phyloP scores from a whole-genome alignment of 345 rosid genomes.

The Acer campestre region DNA sequence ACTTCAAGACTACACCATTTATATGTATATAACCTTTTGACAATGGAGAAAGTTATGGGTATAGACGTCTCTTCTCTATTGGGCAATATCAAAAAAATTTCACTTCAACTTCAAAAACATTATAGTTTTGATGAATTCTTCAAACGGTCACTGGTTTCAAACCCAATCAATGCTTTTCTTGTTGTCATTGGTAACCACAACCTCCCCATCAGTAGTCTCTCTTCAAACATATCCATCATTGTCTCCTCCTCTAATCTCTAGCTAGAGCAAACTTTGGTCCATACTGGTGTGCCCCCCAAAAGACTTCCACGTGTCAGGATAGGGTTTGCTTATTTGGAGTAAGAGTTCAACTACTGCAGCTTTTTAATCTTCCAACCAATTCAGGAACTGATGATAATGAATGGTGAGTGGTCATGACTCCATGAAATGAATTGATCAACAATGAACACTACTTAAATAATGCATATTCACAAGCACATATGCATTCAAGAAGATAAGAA shows the following conservation, averaged over 20 bases:
- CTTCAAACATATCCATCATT: background rate
- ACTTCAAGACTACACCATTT: conserved; percentile 10
- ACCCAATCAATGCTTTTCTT: conserved; percentile 12
- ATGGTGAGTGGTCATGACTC: background rate
- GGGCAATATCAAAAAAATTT: background rate
- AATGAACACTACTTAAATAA: background rate
- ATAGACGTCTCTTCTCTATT: background rate
- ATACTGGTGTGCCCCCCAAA: background rate
- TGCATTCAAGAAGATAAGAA: background rate
- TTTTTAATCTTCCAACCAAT: background rate
- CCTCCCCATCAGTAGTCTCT: no score
- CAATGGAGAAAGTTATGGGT: background rate
- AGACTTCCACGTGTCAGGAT: background rate
- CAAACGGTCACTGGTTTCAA: background rate
- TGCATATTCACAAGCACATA: background rate
- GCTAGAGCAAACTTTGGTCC: background rate
- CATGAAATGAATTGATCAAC: background rate
- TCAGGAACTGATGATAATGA: background rate
- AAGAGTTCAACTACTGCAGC: background rate
- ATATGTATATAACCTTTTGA: background rate
- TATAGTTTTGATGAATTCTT: background rate
- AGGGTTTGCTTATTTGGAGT: background rate
- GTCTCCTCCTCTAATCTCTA: background rate
- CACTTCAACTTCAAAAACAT: background rate
- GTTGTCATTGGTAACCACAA: background rate